These are phyloP conservation scores for Komagataella mondaviorum DNA, from an alignment of 805 yeast species.

Conservation along the genomic window DNA sequence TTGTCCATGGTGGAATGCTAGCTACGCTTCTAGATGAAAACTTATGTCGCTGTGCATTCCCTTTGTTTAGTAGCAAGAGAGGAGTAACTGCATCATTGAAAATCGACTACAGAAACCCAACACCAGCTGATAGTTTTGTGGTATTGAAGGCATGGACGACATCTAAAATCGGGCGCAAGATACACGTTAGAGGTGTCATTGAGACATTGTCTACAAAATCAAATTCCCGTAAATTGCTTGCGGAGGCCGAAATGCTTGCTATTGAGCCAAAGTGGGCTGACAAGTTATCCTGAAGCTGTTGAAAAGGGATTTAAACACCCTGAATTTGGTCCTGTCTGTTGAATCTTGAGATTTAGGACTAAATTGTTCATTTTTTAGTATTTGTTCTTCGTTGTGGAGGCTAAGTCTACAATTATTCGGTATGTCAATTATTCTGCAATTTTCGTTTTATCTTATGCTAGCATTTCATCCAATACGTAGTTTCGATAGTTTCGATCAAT, in stretches of 20 bases:
- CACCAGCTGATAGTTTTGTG: not conserved
- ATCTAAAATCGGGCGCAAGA: not conserved
- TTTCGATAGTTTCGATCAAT: not conserved
- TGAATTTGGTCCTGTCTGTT: not conserved
- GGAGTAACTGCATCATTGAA: conserved; percentile 38
- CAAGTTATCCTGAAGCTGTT: not conserved
- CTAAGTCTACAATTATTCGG: not conserved
- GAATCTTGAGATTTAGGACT: not conserved
- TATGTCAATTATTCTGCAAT: too few species aligned
- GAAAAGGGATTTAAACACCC: not conserved
- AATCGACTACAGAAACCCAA: conserved; percentile 23
- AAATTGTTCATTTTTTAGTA: not conserved
- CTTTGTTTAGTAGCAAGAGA: conserved; percentile 26
- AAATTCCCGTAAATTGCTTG: not conserved
- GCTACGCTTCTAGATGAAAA: conserved; percentile 41
- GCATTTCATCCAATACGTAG: not conserved
- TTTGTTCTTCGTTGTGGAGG: not conserved
- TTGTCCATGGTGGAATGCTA: conserved; percentile 40
- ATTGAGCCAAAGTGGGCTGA: conserved; percentile 1
- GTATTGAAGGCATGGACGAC: conserved; percentile 1
- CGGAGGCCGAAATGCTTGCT: conserved; percentile 1
- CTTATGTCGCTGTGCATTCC: conserved; percentile 35
- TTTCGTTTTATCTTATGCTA: not conserved
- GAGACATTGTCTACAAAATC: not conserved
- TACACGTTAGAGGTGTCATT: conserved; percentile 1